Evolutionary conservation across 108 stramenopile genomes (phyloP).

Genomic region (Stephanodiscus triporus): DNA sequence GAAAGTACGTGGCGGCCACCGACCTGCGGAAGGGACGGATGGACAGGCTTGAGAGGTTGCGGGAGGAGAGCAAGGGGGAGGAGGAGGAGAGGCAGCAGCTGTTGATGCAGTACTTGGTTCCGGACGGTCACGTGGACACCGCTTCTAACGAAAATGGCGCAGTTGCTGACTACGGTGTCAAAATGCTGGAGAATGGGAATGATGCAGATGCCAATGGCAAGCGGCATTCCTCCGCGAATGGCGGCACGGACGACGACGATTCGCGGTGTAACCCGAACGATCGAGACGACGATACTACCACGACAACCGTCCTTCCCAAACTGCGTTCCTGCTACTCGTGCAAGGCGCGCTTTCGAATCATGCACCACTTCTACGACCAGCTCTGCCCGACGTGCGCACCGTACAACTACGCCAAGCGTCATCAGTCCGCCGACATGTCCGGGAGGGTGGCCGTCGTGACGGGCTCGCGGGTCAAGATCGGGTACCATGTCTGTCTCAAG

Average conservation of each 20-base stretch:
- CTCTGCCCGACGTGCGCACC: slow-evolving; percentile 86
- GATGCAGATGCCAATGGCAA: slow-evolving; percentile 4
- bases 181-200: slow-evolving; percentile 39
- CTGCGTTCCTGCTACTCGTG: slow-evolving; percentile 89
- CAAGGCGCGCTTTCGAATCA: slow-evolving; percentile 74
- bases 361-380: slow-evolving; percentile 92
- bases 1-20: slow-evolving; percentile 75
- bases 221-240: slow-evolving; percentile 17
- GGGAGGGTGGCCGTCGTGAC: slow-evolving; percentile 80
- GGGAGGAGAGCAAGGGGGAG: slow-evolving; percentile 64
- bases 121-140: slow-evolving; percentile 82
- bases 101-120: slow-evolving; percentile 56
- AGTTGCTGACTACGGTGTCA: background rate
- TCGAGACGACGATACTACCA: slow-evolving; percentile 13
- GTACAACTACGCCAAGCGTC: slow-evolving; percentile 83
- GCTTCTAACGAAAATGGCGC: background rate
- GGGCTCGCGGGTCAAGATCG: slow-evolving; percentile 91
- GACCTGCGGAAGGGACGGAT: slow-evolving; percentile 69
- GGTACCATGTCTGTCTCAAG: slow-evolving; percentile 83
- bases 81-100: slow-evolving; percentile 56
- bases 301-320: slow-evolving; percentile 58
- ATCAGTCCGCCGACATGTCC: slow-evolving; percentile 65
- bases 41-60: slow-evolving; percentile 62
- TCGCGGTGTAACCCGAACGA: background rate
- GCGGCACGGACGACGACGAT: too few relatives aligned